Evolutionary conservation across 495 filamentous ascomycete genomes (phyloP), one percentile per base, ranked within the genome.

Genomic region (Antarctomyces pellizariae): DNA sequence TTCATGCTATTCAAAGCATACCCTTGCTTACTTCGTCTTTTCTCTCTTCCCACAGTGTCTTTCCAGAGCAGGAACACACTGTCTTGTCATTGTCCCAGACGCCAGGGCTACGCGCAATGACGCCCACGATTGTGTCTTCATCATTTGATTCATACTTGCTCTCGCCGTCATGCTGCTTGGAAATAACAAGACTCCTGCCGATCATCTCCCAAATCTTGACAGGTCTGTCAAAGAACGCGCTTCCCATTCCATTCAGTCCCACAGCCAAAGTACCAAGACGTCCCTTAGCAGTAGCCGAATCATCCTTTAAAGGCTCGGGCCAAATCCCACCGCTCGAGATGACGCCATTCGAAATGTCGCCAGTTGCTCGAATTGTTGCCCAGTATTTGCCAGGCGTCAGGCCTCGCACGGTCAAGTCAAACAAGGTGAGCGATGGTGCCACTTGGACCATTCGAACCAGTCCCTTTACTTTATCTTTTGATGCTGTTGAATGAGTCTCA

Each of bases 71-170:
- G 8, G 76, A 84, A 31, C 65, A 71, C 15, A 97, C 86, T 41
- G 75, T 92, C 61, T 93, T 97, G 45, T 92, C 80, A 43, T 97
- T 95, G 46, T 93, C 83, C 86, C 86, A 95, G 28, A 90, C 72
- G 8, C 86, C 86, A 13, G 86, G 83, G 50, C 79, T 91, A 43
- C 86, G 57, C 22, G 86, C 86, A 45, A 95, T 76, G 27, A 95
- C 80, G 17, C 86, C 86, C 4, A 91, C 74, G 21, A 91, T 52
- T 16, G 79, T 84, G 42, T 89, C 67, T 26, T 66, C 57, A 39
- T 89, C 76, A 38, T 83, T 72, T 36, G 53, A 54, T 34, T 65
- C 46, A 42, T 68, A 65, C 26, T 36, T 46, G 31, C 38, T 50
- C 16, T 44, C 36, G 14, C 47, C 46, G 25, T 64, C 64, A 33